A percentile compares a stretch with the other conserved stretches of the same genome.
Evolutionary conservation across 495 filamentous ascomycete genomes (phyloP).

Genomic region (Penicillium subrubescens): DNA sequence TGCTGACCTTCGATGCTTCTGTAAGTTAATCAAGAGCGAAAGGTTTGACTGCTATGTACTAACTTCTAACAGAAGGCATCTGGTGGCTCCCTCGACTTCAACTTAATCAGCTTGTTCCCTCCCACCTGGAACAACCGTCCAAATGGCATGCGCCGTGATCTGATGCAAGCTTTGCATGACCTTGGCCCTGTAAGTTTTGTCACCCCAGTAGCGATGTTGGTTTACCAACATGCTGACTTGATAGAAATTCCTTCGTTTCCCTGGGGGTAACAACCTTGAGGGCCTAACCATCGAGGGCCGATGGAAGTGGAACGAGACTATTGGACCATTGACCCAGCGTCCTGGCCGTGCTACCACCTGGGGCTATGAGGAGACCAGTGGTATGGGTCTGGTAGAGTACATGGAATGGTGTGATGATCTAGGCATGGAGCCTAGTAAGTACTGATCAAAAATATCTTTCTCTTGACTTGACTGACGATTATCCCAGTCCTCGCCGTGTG

Average conservation of each 20-base stretch:
- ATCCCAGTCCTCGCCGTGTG: constrained; percentile 57
- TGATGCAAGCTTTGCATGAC: constrained; percentile 59
- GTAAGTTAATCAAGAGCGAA: constrained; percentile 17
- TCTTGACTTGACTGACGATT: not conserved
- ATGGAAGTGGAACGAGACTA: constrained; percentile 72
- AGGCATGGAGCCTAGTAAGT: constrained; percentile 53
- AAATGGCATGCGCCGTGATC: constrained; percentile 65
- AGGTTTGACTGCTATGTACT: not conserved
- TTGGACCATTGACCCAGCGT: constrained; percentile 63
- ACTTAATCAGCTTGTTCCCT: constrained; percentile 68
- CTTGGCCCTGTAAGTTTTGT: constrained; percentile 34
- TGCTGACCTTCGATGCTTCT: constrained; percentile 58
- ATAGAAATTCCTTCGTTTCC: constrained; percentile 63
- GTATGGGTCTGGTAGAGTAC: constrained; percentile 62
- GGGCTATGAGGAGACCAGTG: constrained; percentile 61
- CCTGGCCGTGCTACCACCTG: constrained; percentile 63
- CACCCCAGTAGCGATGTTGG: too few relatives aligned
- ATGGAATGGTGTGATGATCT: constrained; percentile 68
- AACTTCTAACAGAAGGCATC: constrained; percentile 33
- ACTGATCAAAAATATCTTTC: not conserved
- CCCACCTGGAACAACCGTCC: constrained; percentile 58
- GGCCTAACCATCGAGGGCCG: constrained; percentile 51
- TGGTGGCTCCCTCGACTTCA: constrained; percentile 60
- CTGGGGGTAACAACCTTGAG: constrained; percentile 69
- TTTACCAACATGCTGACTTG: constrained; percentile 11